Evolutionary conservation across 106 monocot species (phyloP), one percentile per base, ranked within the genome.

Genomic region (Dendrobium chrysotoxum): DNA sequence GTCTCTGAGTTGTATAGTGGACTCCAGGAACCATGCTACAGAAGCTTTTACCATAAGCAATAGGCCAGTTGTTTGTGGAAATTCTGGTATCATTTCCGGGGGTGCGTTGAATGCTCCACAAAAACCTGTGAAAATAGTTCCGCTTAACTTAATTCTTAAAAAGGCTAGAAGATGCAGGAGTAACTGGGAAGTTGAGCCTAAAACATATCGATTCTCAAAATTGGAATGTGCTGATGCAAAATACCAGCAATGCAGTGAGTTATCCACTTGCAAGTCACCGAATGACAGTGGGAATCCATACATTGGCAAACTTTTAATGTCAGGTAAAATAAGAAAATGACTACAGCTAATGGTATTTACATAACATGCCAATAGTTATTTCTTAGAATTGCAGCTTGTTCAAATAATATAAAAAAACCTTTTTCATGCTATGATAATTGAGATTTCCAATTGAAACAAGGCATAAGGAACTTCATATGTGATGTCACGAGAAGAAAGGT

Each of bases 11-110:
- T 75, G 72, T 77, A 84, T 87, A 70, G 75, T 71, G 67, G 86
- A 76, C 28, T 82, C 82, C 50, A 13, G 74, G 61, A 82, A 61
- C 17, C 25, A 46, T 79, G 86, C 35, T 81, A 82, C 8, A 31
- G 76, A 53, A 70, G 81, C 40, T 39, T 28, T 8, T 45, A 35
- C 76, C 16, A 84, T 75, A 80, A 88, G 81, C 41, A 55, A 72
- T 46, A 93, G 75, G 65, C 95, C 93, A 85, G 77, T 91, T 46
- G 93, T 93, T n/a, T 88, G 88, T 81, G 93, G 92, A 21, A 90
- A 86, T 79, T 90, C 80, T 35, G 90, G 93, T 72, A 80, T 96
- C 50, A 96, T 96, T 84, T 85, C 78, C 10, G 84, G 74, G 82
- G 87, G 90, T 42, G 81, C 83, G 66, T 41, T 79, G 39, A 78